phyloP scores from a whole-genome alignment of 805 yeast species.

The Barnettozyma californica region DNA sequence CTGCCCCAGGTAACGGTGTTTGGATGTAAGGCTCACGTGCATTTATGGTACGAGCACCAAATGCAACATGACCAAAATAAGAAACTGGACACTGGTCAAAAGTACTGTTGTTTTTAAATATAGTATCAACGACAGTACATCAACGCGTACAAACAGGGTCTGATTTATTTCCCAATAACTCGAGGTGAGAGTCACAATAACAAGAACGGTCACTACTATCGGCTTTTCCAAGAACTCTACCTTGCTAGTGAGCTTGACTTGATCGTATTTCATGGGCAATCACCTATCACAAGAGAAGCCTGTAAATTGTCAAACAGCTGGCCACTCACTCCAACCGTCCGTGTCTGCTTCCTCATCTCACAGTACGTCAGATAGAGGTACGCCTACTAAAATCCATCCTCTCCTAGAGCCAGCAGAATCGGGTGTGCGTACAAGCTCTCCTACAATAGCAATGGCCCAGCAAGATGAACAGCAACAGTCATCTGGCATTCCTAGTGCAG shows the following conservation, averaged over 20 bases:
- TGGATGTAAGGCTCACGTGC: background rate
- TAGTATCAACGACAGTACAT: background rate
- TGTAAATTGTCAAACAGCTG: slow-evolving; percentile 5
- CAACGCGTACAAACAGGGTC: background rate
- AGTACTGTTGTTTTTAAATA: too few relatives aligned
- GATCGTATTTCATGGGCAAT: slow-evolving; percentile 14
- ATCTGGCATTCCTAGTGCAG: slow-evolving; percentile 1
- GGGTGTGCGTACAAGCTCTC: slow-evolving; percentile 15
- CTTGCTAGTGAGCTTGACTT: background rate
- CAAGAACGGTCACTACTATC: background rate
- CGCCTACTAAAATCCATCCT: slow-evolving; percentile 15
- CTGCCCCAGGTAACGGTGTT: background rate
- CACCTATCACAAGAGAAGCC: slow-evolving; percentile 13
- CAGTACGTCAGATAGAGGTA: background rate
- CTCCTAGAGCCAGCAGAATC: slow-evolving; percentile 14
- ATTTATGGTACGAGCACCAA: background rate
- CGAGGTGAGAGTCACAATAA: background rate
- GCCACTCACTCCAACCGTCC: background rate
- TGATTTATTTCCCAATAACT: background rate
- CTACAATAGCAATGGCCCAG: slow-evolving; percentile 20
- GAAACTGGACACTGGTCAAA: background rate
- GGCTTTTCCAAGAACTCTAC: background rate
- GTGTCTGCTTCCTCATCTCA: background rate
- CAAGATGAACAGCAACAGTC: slow-evolving; percentile 5
- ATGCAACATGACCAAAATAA: background rate